Evolutionary conservation across 305 asterid species (phyloP), one percentile per base, ranked within the genome.

Genomic region (Rubia tinctorum): DNA sequence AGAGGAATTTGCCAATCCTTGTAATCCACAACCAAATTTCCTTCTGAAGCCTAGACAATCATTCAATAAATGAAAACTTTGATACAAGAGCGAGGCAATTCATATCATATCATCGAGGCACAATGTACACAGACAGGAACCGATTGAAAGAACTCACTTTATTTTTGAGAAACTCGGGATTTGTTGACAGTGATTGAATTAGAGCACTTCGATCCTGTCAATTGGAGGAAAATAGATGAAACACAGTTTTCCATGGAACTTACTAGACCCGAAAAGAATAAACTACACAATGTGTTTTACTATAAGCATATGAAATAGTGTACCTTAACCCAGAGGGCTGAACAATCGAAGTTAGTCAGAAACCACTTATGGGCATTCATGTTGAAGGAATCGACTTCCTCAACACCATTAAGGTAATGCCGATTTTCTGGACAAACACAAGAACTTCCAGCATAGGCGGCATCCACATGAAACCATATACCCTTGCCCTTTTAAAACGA

Each of bases 371-470:
- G 97, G 15, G 99, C 96, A 73, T 94, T 93, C 99, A 94, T 88
- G 87, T 91, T 94, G 76, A 94, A 94, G 20, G 99, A 94, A 84
- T 84, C 84, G 40, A 91, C 93, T 83, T 81, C 93, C 76, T 91
- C 97, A 5, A 94, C 88, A 2, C 99, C 99, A 71, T 94, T 82
- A 55, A 91, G 78, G 71, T 81, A 82, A 81, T 83, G 94, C 72
- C 93, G 94, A 45, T 84, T 86, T 78, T 94, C 99, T 0, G 97
- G 97, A 73, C 99, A 94, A 67, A 94, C 79, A 79, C 96, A 91
- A 47, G 99, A 96, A 83, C 99, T 94, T 80, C 99, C 99, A 82
- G 97, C 99, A 73, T 91, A 91, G 67, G 99, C 99, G 73, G 99
- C 99, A 82, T 94, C 99, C 84, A 94, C 88, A 74, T 94, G 99